Evolutionary conservation across 2,329 filamentous ascomycete species (phyloP).

Genomic region (Fusarium goolgardi): DNA sequence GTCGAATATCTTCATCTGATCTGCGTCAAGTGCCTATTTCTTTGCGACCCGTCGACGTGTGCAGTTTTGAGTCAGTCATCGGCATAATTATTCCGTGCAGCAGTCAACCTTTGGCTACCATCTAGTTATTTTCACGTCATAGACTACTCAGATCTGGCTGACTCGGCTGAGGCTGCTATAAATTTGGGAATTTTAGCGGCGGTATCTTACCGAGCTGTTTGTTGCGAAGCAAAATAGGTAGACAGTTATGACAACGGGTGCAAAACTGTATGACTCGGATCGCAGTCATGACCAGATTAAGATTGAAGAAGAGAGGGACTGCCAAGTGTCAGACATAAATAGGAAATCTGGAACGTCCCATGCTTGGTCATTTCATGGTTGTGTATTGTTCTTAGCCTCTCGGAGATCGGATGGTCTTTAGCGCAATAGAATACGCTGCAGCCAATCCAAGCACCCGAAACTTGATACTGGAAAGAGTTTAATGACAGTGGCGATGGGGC

Average conservation of each 20-base stretch:
- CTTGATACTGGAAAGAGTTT: neutral
- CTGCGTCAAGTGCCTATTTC: too few relatives aligned
- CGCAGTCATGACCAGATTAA: neutral
- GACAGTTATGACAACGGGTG: neutral
- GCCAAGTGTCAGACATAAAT: neutral
- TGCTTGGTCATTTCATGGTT: neutral
- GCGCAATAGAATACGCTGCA: slow-evolving; percentile 4
- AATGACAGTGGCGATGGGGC: slow-evolving; percentile 5
- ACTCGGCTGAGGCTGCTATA: neutral
- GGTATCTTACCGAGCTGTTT: neutral
- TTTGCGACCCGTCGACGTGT: too few relatives aligned
- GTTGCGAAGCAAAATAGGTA: neutral
- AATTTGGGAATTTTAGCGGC: neutral
- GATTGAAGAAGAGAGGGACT: neutral
- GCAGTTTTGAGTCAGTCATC: neutral
- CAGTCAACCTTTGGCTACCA: neutral
- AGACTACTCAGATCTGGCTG: neutral
- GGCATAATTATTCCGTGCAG: neutral
- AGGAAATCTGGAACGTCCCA: neutral
- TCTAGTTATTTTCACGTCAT: neutral
- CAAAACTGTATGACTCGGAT: slow-evolving; percentile 42
- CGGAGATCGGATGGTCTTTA: neutral
- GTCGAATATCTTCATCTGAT: too few relatives aligned
- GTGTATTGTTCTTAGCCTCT: neutral
- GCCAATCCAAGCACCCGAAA: slow-evolving; percentile 1